Evolutionary conservation across 129 eudicot genomes (phyloP).

Genomic region (Flaveria sonorensis): DNA sequence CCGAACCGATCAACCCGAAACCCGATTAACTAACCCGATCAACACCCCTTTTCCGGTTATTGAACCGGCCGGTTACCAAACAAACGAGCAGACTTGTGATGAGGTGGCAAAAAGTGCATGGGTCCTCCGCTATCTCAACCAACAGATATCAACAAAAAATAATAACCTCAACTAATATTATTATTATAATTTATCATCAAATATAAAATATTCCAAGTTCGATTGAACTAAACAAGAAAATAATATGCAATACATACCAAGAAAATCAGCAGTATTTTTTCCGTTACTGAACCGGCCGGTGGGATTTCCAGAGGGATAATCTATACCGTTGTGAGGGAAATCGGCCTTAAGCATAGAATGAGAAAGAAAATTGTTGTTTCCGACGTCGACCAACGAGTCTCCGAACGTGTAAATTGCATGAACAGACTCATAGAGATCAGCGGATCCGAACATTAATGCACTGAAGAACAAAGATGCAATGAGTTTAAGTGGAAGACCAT

Average conservation of each 20-base stretch:
- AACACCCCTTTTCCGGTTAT: no score
- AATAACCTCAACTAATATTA: no score
- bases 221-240: no score
- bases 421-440: conserved; percentile 11
- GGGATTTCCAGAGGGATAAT: conserved; percentile 53
- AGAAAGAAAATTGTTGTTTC: conserved; percentile 63
- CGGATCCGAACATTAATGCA: not conserved
- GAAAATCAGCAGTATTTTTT: conserved; percentile 76
- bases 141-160: no score
- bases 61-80: no score
- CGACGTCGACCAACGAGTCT: conserved; percentile 75
- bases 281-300: conserved; percentile 84
- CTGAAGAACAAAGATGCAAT: not conserved
- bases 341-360: conserved; percentile 59
- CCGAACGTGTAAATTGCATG: conserved; percentile 61
- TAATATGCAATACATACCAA: conserved; percentile 41
- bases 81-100: no score
- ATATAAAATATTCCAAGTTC: no score
- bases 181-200: no score
- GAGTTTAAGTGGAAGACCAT: not conserved
- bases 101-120: no score
- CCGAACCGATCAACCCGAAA: no score
- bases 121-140: no score
- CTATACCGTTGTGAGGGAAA: conserved; percentile 71
- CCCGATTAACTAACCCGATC: no score